These are phyloP conservation scores for Byssoonygena ceratinophila DNA, from an alignment of 2,329 filamentous ascomycete genomes.

Conservation along the genomic window DNA sequence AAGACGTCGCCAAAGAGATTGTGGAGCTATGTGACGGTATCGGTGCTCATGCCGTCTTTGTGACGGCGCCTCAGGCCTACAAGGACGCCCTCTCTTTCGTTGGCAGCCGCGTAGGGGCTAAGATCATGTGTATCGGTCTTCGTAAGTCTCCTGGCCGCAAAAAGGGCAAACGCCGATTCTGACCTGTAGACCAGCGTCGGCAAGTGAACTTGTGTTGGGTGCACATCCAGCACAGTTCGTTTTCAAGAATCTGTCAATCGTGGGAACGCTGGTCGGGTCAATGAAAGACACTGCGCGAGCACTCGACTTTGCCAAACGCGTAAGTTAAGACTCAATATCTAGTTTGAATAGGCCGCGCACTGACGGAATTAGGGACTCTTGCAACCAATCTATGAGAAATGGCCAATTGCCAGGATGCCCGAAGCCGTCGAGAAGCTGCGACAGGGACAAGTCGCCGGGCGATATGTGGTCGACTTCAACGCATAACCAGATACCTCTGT, in stretches of 20 bases:
- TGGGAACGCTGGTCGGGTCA: not conserved
- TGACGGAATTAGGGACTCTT: conserved; percentile 28
- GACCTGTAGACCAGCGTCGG: not conserved
- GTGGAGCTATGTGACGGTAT: conserved; percentile 39
- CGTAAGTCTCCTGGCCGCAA: conserved; percentile 13
- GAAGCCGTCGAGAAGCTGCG: conserved; percentile 41
- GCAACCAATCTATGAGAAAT: conserved; percentile 36
- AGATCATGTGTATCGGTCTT: conserved; percentile 45
- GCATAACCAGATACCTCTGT: too few species aligned
- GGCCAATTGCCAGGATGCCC: conserved; percentile 34
- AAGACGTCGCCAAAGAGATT: conserved; percentile 32
- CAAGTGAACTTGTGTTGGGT: not conserved
- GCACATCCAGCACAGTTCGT: conserved; percentile 10
- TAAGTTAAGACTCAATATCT: not conserved
- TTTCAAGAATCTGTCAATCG: conserved; percentile 15
- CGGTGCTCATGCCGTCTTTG: conserved; percentile 39
- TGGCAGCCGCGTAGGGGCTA: conserved; percentile 40
- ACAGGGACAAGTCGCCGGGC: conserved; percentile 40
- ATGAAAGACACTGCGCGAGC: conserved; percentile 16
- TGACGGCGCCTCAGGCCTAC: conserved; percentile 34
- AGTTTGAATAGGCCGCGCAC: not conserved
- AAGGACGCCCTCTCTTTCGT: conserved; percentile 37
- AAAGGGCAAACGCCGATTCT: not conserved
- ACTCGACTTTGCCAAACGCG: conserved; percentile 10
- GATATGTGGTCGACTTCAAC: conserved; percentile 42